Evolutionary conservation across 345 rosid species (phyloP).

Genomic region (Euphorbia peplus): DNA sequence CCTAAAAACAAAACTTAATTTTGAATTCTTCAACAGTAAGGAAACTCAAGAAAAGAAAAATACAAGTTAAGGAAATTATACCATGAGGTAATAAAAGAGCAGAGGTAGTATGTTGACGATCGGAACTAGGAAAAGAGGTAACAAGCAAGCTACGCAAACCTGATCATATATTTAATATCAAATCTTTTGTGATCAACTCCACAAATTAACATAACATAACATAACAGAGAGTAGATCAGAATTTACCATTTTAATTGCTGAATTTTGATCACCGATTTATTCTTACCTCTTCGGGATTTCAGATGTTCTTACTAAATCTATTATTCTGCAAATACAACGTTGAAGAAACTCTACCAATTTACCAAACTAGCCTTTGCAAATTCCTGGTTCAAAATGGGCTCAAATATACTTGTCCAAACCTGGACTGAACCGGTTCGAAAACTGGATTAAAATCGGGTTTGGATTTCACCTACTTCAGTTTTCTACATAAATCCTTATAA

Average conservation of each 20-base stretch:
- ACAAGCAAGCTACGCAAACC: conserved; percentile 87
- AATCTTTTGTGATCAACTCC: background rate
- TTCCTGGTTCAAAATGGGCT: too few relatives aligned
- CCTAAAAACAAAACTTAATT: conserved; percentile 37
- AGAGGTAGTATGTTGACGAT: conserved; percentile 73
- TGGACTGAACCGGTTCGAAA: too few relatives aligned
- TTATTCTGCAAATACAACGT: background rate
- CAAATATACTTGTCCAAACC: too few relatives aligned
- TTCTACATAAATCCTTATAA: too few relatives aligned
- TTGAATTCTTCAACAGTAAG: background rate
- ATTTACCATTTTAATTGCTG: background rate
- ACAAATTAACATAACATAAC: background rate
- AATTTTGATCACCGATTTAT: too few relatives aligned
- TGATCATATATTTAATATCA: conserved; percentile 11
- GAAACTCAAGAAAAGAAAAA: background rate
- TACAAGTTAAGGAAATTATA: conserved; percentile 18
- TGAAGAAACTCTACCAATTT: too few relatives aligned
- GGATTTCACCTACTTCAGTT: too few relatives aligned
- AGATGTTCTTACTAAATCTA: background rate
- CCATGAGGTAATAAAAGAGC: conserved; percentile 63
- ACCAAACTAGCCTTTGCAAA: background rate
- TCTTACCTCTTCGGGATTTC: background rate
- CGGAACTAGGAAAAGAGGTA: conserved; percentile 93
- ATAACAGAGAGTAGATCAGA: background rate
- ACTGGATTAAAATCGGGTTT: too few relatives aligned